phyloP scores from a whole-genome alignment of 1,284 basidiomycete genomes.

The Cryptococcus sp. region DNA sequence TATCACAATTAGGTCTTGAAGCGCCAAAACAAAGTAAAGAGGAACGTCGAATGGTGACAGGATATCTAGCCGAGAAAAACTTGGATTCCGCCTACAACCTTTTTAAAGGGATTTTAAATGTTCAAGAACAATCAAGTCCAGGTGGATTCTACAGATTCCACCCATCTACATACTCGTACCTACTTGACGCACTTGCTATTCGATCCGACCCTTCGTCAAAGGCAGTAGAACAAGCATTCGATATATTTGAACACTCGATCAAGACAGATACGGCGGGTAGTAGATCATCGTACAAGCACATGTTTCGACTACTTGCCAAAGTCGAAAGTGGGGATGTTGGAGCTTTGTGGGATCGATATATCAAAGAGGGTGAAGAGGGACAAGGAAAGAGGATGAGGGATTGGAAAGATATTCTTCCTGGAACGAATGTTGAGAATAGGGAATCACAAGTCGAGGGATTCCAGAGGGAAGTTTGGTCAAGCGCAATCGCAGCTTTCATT shows the following conservation, averaged over 20 bases:
- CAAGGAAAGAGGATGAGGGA: not conserved
- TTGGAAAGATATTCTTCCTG: not conserved
- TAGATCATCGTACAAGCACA: not conserved
- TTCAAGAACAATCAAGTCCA: not conserved
- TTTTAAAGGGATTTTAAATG: constrained; percentile 53
- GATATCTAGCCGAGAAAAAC: constrained; percentile 58
- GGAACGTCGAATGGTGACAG: constrained; percentile 14
- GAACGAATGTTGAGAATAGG: not conserved
- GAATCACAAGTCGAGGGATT: constrained; percentile 1
- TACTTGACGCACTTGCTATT: constrained; percentile 60
- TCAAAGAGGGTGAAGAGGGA: not conserved
- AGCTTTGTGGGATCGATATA: constrained; percentile 1
- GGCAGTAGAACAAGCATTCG: constrained; percentile 17
- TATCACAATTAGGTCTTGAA: not conserved
- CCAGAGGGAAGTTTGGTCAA: constrained; percentile 36
- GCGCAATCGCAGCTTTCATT: constrained; percentile 74
- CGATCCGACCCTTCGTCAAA: constrained; percentile 50
- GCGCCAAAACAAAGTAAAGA: not conserved
- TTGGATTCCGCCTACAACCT: constrained; percentile 66
- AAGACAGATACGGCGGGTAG: not conserved
- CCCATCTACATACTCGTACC: constrained; percentile 51
- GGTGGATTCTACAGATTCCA: constrained; percentile 37
- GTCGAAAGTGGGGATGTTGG: not conserved
- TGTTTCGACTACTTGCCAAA: not conserved
- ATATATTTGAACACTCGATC: constrained; percentile 52